These are phyloP conservation scores for Xylaria sp. DNA, from an alignment of 2,329 filamentous ascomycete species.

Conservation along the genomic window DNA sequence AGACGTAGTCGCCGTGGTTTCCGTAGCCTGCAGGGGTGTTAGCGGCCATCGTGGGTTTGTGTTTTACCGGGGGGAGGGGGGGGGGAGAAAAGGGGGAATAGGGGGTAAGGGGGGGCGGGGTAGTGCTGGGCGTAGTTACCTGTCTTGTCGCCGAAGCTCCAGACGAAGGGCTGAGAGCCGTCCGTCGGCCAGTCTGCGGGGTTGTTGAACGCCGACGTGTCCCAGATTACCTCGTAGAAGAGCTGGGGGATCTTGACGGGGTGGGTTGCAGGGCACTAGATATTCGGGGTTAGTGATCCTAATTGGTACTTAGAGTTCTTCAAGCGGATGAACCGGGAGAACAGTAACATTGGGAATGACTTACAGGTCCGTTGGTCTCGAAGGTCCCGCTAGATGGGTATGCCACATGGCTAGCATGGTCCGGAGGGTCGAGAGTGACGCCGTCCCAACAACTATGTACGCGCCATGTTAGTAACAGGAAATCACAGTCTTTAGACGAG, in stretches of 20 bases:
- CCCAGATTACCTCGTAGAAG: conserved; percentile 70
- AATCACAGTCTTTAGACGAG: too few species aligned
- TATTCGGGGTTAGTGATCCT: not conserved
- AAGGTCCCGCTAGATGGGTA: conserved; percentile 56
- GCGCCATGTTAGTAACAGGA: not conserved
- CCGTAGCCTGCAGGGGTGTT: conserved; percentile 20
- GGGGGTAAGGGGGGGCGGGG: too few species aligned
- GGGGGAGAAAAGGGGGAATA: not conserved
- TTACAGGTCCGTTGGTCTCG: conserved; percentile 53
- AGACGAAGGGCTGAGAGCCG: conserved; percentile 45
- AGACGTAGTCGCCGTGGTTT: conserved; percentile 40
- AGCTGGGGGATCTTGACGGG: conserved; percentile 67
- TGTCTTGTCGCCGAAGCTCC: conserved; percentile 40
- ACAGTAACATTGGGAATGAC: not conserved
- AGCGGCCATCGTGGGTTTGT: not conserved
- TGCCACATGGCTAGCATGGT: conserved; percentile 62
- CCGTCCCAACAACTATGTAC: conserved; percentile 62
- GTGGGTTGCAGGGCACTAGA: conserved; percentile 59
- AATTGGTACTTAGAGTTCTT: too few species aligned
- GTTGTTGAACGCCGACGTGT: conserved; percentile 48
- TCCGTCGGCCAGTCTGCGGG: conserved; percentile 44
- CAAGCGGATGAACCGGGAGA: not conserved
- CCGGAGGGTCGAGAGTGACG: conserved; percentile 56
- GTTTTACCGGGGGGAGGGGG: not conserved
- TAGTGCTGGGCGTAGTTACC: not conserved